A percentile compares a stretch with the other conserved stretches of the same genome.
Evolutionary conservation across 139 green algal genomes (phyloP).

Genomic region (Chlorella sp.): DNA sequence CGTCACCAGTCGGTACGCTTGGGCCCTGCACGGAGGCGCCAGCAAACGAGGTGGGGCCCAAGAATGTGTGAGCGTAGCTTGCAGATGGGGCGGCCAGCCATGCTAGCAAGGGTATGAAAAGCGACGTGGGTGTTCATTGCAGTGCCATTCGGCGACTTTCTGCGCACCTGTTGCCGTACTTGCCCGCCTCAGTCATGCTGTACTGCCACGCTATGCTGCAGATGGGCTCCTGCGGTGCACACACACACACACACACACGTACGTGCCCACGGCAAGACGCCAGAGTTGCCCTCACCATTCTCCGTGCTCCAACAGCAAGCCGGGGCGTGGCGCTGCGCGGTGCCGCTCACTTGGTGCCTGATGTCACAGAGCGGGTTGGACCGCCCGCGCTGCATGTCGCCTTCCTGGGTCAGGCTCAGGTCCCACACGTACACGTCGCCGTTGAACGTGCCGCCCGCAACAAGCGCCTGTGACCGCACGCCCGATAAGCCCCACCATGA

Average conservation of each 20-base stretch:
- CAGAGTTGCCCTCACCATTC: no score
- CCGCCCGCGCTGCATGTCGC: constrained; percentile 33
- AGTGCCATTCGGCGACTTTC: no score
- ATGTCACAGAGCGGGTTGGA: constrained; percentile 12
- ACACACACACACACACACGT: not conserved
- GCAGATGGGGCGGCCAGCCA: not conserved
- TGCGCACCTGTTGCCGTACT: constrained; percentile 25
- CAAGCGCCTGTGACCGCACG: constrained; percentile 41
- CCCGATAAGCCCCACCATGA: no score
- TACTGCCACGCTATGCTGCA: constrained; percentile 13
- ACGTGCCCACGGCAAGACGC: not conserved
- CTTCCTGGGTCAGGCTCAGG: constrained; percentile 42
- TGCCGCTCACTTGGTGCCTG: constrained; percentile 21
- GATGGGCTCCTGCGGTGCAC: constrained; percentile 36
- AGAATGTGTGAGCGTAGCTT: no score
- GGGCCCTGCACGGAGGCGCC: constrained; percentile 21
- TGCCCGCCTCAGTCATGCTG: constrained; percentile 25
- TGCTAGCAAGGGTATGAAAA: no score
- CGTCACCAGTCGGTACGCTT: constrained; percentile 57
- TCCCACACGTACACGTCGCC: constrained; percentile 64
- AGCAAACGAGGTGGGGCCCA: no score
- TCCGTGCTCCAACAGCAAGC: no score
- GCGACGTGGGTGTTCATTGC: no score
- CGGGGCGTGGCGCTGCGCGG: no score
- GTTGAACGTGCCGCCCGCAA: constrained; percentile 61